Evolutionary conservation across 192 early-diverging fungal genomes (phyloP), one percentile per base, ranked within the genome.

Genomic region (Podila epicladia): DNA sequence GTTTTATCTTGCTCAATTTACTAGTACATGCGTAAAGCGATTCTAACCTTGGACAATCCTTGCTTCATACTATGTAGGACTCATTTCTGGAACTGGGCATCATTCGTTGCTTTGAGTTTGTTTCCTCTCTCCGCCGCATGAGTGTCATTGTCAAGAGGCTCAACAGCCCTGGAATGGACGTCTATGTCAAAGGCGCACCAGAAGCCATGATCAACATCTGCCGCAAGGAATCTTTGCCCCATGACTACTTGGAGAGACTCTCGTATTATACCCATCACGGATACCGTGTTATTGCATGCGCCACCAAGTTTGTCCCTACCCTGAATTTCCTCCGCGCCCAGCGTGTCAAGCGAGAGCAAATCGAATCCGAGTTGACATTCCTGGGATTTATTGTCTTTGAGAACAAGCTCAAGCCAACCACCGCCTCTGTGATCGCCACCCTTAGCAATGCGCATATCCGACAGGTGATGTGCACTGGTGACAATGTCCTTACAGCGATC

Each of bases 381-480:
- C 85, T 99, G 33, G 98, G 97, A 0, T 95, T 99, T 64, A 89
- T 99, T 45, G 89, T 99, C 32, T 99, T 99, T 89, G 98, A 99
- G 73, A 99, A 99, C 89, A 99, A 97, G 87, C 86, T 99, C 33
- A 99, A 99, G 74, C 90, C 94, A 6, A 92, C 92, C 2, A 96
- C 97, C 0, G 82, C 90, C 29, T 83, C 89, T 2, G 94, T 96
- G 5, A 87, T 99, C 11, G 85, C 91, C 50, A 91, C 89, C 26
- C 89, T 99, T 12, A 84, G 89, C 31, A 87, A 88, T 26, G 98
- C 98, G 13, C 87, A 89, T n/a, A 97, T 99, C 62, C 87, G 97
- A 58, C 94, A 95, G 83, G 92, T 98, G 53, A 99, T 99, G 98
- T 99, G 97, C 82, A 99, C 98, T 3, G 96, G 77, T n/a, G 98